phyloP scores from a whole-genome alignment of 2,329 filamentous ascomycete genomes.

The Penicillium decumbens region DNA sequence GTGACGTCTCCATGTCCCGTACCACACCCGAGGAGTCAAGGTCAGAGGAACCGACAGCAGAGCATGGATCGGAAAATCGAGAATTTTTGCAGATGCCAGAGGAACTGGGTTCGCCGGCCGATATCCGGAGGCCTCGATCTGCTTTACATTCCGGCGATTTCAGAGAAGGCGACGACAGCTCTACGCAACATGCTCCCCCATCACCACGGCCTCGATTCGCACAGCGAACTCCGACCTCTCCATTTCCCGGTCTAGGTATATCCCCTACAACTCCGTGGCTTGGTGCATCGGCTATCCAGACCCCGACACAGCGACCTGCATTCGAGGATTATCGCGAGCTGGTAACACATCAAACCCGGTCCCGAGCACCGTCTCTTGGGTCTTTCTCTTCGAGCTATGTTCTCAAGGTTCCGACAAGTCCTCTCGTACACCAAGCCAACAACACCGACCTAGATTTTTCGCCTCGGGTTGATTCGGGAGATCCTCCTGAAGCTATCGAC shows the following conservation, averaged over 20 bases:
- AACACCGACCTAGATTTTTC: constrained; percentile 70
- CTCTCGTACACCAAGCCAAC: constrained; percentile 80
- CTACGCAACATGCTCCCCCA: constrained; percentile 21
- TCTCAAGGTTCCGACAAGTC: constrained; percentile 85
- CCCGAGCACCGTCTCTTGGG: constrained; percentile 58
- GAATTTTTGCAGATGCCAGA: constrained; percentile 38
- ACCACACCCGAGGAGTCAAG: constrained; percentile 18
- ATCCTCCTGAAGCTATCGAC: constrained; percentile 47
- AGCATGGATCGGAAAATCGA: constrained; percentile 14
- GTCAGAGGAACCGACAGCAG: constrained; percentile 8
- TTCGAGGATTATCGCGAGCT: constrained; percentile 18
- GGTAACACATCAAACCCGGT: constrained; percentile 24
- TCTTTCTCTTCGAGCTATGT: constrained; percentile 75
- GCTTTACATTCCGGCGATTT: constrained; percentile 62
- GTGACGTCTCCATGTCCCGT: constrained; percentile 25
- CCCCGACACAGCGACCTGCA: constrained; percentile 13
- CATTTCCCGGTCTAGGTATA: constrained; percentile 34
- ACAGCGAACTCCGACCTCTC: constrained; percentile 9
- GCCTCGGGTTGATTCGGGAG: constrained; percentile 50
- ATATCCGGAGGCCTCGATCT: constrained; percentile 78
- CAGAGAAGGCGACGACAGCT: constrained; percentile 48
- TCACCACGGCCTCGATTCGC: constrained; percentile 20
- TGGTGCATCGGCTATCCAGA: constrained; percentile 26
- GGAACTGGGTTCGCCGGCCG: constrained; percentile 52
- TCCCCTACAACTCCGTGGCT: constrained; percentile 59